Conservation (phyloP, 805 yeast species). For the Suhomyces kilbournensis region DNA sequence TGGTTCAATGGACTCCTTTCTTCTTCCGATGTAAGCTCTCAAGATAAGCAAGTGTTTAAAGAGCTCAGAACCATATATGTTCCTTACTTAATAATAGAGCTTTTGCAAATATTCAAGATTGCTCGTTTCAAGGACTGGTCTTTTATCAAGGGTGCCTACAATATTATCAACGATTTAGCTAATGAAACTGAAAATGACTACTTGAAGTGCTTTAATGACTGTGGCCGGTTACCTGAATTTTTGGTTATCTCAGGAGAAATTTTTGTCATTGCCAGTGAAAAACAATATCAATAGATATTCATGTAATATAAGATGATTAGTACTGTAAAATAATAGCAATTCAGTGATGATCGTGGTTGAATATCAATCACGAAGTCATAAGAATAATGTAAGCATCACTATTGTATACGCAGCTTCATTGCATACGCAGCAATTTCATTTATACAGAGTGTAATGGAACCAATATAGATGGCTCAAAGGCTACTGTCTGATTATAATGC, state of each 20-base stretch:
- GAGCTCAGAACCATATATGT: constrained; percentile 67
- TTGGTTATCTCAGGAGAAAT: constrained; percentile 52
- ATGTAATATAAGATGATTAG: not conserved
- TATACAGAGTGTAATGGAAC: too few relatives aligned
- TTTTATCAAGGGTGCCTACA: constrained; percentile 55
- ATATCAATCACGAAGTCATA: not conserved
- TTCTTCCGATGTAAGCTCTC: constrained; percentile 4
- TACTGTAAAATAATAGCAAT: not conserved
- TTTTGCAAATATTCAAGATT: constrained; percentile 50
- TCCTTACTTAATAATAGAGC: constrained; percentile 68
- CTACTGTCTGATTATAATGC: too few relatives aligned
- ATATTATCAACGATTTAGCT: constrained; percentile 62
- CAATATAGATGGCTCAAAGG: too few relatives aligned
- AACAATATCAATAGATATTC: not conserved
- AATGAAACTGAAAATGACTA: constrained; percentile 58
- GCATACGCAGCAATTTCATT: too few relatives aligned
- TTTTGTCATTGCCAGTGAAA: constrained; percentile 48
- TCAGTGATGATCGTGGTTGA: not conserved
- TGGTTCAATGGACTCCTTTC: constrained; percentile 37
- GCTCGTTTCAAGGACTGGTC: constrained; percentile 37
- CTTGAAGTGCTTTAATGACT: constrained; percentile 55
- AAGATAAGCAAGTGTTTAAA: constrained; percentile 40
- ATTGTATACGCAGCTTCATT: too few relatives aligned
- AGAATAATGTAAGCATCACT: not conserved
- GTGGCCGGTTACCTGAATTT: constrained; percentile 57